Evolutionary conservation across 2,329 filamentous ascomycete genomes (phyloP), one percentile per base, ranked within the genome.

Genomic region (Achaetomium macrosporum): DNA sequence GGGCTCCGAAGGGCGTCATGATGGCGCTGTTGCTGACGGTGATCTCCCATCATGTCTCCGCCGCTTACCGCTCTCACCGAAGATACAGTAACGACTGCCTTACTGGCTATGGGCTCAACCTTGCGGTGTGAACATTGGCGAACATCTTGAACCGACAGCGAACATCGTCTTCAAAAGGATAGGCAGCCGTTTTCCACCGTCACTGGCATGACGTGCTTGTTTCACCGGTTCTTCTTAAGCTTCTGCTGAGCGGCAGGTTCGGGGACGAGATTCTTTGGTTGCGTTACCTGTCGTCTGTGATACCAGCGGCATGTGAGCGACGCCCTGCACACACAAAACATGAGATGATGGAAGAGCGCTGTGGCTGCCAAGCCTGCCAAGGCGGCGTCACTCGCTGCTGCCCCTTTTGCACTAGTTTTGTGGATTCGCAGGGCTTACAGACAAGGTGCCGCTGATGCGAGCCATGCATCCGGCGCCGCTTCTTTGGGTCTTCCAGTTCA

Each of bases 391-490:
- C 11, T 48, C 30, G 17, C n/a, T 51, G 43, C 47, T 58, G 33
- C 55, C 48, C 37, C 15, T 55, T 58, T 59, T 37, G 58, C 33
- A 52, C 51, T 57, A 58, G 56, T 19, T 12, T 43, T n/a, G 40
- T 11, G 36, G 43, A 41, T 46, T 57, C 31, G 36, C 57, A 57
- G 44, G 55, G 52, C 56, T 54, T 53, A n/a, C n/a, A n/a, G n/a
- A 45, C 55, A 53, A 53, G 57, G 57, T 43, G 42, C 58, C 37
- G 42, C 47, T 51, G 43, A 53, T 42, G 51, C 35, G 33, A 19
- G 50, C 57, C 59, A 56, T 51, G 25, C 44, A 37, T 36, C 56
- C 56, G 57, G 57, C 33, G 54, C 54, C 52, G 49, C 45, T 30
- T 50, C 43, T 50, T 52, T 51, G 54, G 56, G 59, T 56, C 51